phyloP scores from a whole-genome alignment of 1,284 basidiomycete species.

The Exobasidium cylindrosporum region DNA sequence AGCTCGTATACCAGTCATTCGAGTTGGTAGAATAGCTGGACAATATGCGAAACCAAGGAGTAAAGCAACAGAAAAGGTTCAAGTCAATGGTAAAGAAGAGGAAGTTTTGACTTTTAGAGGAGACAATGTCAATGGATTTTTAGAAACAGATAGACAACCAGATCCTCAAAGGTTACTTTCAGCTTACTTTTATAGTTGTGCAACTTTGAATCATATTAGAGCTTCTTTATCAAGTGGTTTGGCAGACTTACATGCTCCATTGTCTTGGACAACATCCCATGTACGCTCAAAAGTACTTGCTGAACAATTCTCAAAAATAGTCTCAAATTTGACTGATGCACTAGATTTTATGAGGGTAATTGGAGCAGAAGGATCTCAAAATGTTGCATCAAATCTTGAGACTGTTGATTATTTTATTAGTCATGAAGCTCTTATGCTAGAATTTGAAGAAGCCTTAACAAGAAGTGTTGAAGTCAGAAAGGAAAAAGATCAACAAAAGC shows the following conservation, averaged over 20 bases:
- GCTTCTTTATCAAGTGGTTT: constrained; percentile 84
- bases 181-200: constrained; percentile 91
- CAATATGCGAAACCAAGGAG: constrained; percentile 96
- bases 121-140: constrained; percentile 89
- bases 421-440: constrained; percentile 89
- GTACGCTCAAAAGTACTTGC: constrained; percentile 77
- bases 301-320: constrained; percentile 78
- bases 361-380: constrained; percentile 60
- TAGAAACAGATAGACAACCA: constrained; percentile 68
- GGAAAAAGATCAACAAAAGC: constrained; percentile 8
- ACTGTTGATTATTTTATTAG: constrained; percentile 92
- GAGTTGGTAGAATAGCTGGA: constrained; percentile 47
- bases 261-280: constrained; percentile 86
- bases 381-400: constrained; percentile 60
- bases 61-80: constrained; percentile 71
- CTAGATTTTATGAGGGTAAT: constrained; percentile 90
- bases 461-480: constrained; percentile 55
- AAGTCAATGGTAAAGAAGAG: constrained; percentile 30
- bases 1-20: constrained; percentile 61
- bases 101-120: constrained; percentile 74
- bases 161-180: constrained; percentile 79
- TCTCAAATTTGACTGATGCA: constrained; percentile 79
- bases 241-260: constrained; percentile 78
- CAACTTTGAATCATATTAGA: constrained; percentile 89
- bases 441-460: constrained; percentile 89